phyloP scores from a whole-genome alignment of 345 rosid species.

The Populus euphratica region DNA sequence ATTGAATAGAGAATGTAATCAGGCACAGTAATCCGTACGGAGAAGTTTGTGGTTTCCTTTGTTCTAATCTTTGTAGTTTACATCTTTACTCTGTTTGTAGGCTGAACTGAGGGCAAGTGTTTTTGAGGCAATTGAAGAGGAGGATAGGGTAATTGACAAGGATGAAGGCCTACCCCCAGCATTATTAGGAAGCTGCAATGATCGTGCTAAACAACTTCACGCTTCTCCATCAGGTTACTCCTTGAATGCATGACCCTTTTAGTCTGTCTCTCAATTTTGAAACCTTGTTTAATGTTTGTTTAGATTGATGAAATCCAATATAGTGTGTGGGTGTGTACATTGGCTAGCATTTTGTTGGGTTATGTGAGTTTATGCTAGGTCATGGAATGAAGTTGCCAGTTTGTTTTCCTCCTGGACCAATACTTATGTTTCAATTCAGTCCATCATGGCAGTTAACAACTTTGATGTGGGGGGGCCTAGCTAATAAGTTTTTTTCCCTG shows the following conservation, averaged over 20 bases:
- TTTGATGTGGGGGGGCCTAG: background rate
- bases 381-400: background rate
- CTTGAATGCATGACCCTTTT: background rate
- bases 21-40: background rate
- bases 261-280: background rate
- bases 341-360: background rate
- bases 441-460: background rate
- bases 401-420: background rate
- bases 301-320: background rate
- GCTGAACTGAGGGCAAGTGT: constrained; percentile 98
- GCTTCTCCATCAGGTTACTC: constrained; percentile 85
- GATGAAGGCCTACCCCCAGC: constrained; percentile 87
- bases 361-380: background rate
- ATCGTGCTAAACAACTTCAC: constrained; percentile 85
- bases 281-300: background rate
- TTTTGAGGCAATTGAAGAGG: constrained; percentile 97
- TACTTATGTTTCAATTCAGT: background rate
- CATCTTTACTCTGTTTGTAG: constrained; percentile 26
- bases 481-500: background rate
- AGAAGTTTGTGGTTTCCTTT: background rate
- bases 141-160: constrained; percentile 69
- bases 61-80: background rate
- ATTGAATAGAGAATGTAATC: background rate
- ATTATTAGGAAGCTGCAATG: constrained; percentile 83
- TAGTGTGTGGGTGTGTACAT: background rate